These are phyloP conservation scores for Nicotiana benthamiana DNA, from an alignment of 257 asterid genomes.

Conservation along the genomic window DNA sequence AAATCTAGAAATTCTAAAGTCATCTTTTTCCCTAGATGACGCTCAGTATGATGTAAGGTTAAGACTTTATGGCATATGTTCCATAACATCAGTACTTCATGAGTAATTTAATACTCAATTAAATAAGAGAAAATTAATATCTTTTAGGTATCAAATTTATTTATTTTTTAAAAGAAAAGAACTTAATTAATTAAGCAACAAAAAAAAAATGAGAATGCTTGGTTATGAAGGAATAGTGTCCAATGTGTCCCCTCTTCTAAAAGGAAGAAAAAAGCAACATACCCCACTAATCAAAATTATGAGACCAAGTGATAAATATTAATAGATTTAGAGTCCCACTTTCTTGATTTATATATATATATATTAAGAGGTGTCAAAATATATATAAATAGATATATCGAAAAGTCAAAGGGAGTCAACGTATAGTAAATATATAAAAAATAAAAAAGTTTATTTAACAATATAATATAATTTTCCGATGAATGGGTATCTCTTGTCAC, in stretches of 20 bases:
- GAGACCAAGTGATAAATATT: not conserved
- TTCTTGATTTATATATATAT: too few relatives aligned
- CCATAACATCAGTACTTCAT: not conserved
- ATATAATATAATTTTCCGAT: too few relatives aligned
- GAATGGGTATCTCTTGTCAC: too few relatives aligned
- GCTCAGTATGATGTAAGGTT: too few relatives aligned
- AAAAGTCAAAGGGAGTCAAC: too few relatives aligned
- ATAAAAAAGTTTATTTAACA: too few relatives aligned
- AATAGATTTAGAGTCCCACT: constrained; percentile 1
- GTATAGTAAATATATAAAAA: too few relatives aligned
- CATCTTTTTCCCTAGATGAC: too few relatives aligned
- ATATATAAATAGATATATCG: too few relatives aligned
- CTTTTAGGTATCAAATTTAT: not conserved
- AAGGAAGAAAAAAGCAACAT: not conserved
- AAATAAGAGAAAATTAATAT: not conserved
- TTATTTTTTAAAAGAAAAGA: not conserved
- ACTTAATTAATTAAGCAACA: not conserved
- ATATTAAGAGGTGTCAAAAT: too few relatives aligned
- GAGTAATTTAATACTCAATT: not conserved
- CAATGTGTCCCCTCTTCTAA: not conserved
- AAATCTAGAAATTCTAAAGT: too few relatives aligned
- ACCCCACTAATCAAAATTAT: constrained; percentile 1
- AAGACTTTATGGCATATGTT: too few relatives aligned
- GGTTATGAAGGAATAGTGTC: constrained; percentile 1
- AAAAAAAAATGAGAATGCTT: not conserved